Evolutionary conservation across 768 basidiomycete genomes (phyloP), one percentile per base, ranked within the genome.

Genomic region (Amanita jacksonii): DNA sequence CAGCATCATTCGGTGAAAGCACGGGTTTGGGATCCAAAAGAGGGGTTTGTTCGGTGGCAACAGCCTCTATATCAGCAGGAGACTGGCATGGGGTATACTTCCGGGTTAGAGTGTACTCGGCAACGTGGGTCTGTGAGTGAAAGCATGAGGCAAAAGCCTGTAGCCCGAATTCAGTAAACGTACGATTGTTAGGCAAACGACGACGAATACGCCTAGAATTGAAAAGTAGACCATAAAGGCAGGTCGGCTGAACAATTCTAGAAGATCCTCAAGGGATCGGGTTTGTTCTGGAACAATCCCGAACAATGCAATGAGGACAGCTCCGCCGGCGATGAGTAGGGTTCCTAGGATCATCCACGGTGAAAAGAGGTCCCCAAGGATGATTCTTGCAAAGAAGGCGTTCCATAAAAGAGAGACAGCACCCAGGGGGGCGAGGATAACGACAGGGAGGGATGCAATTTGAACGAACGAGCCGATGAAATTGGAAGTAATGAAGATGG

Each of bases 351-450:
- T 65, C 76, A 91, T 85, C 70, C 80, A 85, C 1, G 73, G 73
- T 4, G 88, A 87, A 63, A 93, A 90, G 16, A 77, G 70, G 57
- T 96, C 90, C 8, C 86, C 88, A 9, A 94, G 73, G 31, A 94
- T 72, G 31, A 93, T 54, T 23, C 79, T 73, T 12, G 91, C 90
- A 56, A 94, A 92, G 54, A 94, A 76, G 3, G 91, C 91, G 59
- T 97, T 97, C 86, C 86, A 94, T 22, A 97, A 74, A 22, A 97
- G 74, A 2, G 86, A 90, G 23, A 93, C 85, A 0, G 91, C 92
- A 8, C 92, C 92, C 3, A 97, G 73, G 0, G 92, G 92, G 0
- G 91, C 92, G 41, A 97, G 82, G 45, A 97, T 88, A 48, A 94
- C 91, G 51, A 97, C 88, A 2, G 92, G 91, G 9, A 97, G 76